A percentile compares a stretch with the other conserved stretches of the same genome.
phyloP scores from a whole-genome alignment of 2,329 filamentous ascomycete species.

The Clonostachys chloroleuca region DNA sequence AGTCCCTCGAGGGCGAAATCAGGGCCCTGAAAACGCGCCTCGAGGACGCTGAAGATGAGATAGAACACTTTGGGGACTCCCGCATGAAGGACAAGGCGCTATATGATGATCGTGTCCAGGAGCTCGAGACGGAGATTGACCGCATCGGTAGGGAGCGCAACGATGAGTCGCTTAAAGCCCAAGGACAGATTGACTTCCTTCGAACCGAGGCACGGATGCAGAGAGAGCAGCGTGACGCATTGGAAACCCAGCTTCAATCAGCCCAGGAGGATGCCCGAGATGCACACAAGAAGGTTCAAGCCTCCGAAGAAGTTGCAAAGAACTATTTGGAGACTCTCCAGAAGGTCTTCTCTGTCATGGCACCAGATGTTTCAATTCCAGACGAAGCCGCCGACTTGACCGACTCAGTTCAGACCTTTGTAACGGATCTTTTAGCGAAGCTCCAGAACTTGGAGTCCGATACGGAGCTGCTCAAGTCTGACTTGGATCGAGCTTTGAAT shows the following conservation, averaged over 20 bases:
- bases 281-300: slow-evolving; percentile 43
- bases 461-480: slow-evolving; percentile 53
- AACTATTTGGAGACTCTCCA: slow-evolving; percentile 50
- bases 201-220: slow-evolving; percentile 56
- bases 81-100: slow-evolving; percentile 75
- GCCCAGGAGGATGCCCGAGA: slow-evolving; percentile 49
- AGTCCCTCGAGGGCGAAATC: slow-evolving; percentile 77
- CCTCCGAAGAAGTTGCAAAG: slow-evolving; percentile 45
- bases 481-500: slow-evolving; percentile 56
- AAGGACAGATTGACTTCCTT: slow-evolving; percentile 59
- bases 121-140: slow-evolving; percentile 68
- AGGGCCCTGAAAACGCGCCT: slow-evolving; percentile 69
- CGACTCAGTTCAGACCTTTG: slow-evolving; percentile 53
- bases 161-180: slow-evolving; percentile 52
- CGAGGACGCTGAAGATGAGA: slow-evolving; percentile 88
- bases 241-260: slow-evolving; percentile 52
- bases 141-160: slow-evolving; percentile 51
- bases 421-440: slow-evolving; percentile 56
- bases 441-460: slow-evolving; percentile 56
- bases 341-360: slow-evolving; percentile 55
- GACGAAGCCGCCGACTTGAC: slow-evolving; percentile 53
- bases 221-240: slow-evolving; percentile 52
- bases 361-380: slow-evolving; percentile 46
- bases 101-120: slow-evolving; percentile 63
- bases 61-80: slow-evolving; percentile 79